Evolutionary conservation across 2,329 filamentous ascomycete genomes (phyloP).

Genomic region (Lasiodiplodia sp.): DNA sequence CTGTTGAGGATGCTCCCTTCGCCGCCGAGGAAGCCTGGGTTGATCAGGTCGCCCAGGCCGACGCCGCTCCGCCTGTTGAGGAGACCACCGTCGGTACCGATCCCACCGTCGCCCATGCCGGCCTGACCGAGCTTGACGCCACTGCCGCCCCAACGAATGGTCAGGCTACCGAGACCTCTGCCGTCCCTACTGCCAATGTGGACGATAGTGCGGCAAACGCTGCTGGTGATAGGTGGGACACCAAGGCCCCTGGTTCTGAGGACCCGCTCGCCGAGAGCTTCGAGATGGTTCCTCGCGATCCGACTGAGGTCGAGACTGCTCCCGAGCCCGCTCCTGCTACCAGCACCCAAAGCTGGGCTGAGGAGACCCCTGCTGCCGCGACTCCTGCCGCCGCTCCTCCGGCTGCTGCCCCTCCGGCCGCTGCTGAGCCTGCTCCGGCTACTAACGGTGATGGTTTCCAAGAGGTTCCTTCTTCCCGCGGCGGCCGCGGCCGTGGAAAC

Average conservation of each 20-base stretch:
- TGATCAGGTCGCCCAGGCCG: slow-evolving; percentile 56
- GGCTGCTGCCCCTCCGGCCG: slow-evolving; percentile 39
- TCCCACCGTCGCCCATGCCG: slow-evolving; percentile 71
- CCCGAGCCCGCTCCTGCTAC: slow-evolving; percentile 60
- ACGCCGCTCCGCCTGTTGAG: slow-evolving; percentile 46
- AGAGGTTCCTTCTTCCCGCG: slow-evolving; percentile 62
- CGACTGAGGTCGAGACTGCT: slow-evolving; percentile 75
- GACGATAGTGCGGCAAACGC: slow-evolving; percentile 54
- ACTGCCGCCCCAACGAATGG: slow-evolving; percentile 43
- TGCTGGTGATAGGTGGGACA: slow-evolving; percentile 72
- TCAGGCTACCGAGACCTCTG: slow-evolving; percentile 38
- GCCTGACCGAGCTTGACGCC: slow-evolving; percentile 70
- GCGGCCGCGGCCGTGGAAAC: slow-evolving; percentile 58
- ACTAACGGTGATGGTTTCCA: slow-evolving; percentile 71
- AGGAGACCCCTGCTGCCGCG: slow-evolving; percentile 65
- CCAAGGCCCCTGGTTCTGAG: slow-evolving; percentile 55
- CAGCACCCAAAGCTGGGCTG: slow-evolving; percentile 81
- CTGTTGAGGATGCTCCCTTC: slow-evolving; percentile 59
- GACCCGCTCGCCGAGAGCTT: slow-evolving; percentile 69
- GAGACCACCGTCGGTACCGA: slow-evolving; percentile 60
- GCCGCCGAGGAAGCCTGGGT: slow-evolving; percentile 59
- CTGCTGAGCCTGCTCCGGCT: slow-evolving; percentile 34
- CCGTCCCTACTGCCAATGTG: slow-evolving; percentile 48
- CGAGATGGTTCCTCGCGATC: slow-evolving; percentile 77
- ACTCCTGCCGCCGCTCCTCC: slow-evolving; percentile 39